Percentiles rank a stretch among this genome's conserved stretches.
Conservation (phyloP, 1,284 basidiomycete genomes). For the Microbotryum violaceum region DNA sequence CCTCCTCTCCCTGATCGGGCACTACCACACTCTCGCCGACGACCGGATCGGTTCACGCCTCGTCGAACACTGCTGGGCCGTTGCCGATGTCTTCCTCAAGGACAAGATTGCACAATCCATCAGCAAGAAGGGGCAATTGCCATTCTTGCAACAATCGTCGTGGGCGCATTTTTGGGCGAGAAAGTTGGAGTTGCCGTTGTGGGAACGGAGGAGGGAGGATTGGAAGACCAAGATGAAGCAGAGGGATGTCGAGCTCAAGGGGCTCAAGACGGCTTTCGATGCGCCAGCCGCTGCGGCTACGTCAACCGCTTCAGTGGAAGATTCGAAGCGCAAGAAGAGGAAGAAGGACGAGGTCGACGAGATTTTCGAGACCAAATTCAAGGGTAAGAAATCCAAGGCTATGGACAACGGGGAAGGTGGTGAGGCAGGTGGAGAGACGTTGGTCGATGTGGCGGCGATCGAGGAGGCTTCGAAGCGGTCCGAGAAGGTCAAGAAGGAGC, state of each 20-base stretch:
- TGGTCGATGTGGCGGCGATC: no score
- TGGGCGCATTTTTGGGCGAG: conserved; percentile 80
- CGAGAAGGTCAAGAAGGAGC: no score
- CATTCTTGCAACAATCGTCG: conserved; percentile 60
- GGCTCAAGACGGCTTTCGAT: conserved; percentile 20
- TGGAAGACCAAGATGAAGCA: conserved; percentile 54
- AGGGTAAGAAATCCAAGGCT: background rate
- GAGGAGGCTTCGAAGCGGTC: no score
- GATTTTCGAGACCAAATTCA: conserved; percentile 21
- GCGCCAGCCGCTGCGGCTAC: background rate
- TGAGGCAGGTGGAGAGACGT: conserved; percentile 6
- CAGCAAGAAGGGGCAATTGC: conserved; percentile 53
- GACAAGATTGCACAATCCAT: conserved; percentile 82
- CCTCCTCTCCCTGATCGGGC: conserved; percentile 63
- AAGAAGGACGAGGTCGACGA: conserved; percentile 34
- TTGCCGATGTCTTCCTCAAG: conserved; percentile 83
- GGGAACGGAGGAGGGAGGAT: conserved; percentile 67
- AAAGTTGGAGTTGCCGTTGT: conserved; percentile 67
- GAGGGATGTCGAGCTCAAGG: conserved; percentile 22
- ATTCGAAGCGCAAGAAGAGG: conserved; percentile 31
- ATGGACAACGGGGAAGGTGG: background rate
- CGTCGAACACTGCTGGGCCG: conserved; percentile 75
- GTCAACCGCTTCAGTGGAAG: conserved; percentile 8
- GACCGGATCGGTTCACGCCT: conserved; percentile 82
- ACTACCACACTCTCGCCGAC: conserved; percentile 68